A percentile compares a stretch with the other conserved stretches of the same genome.
These are phyloP conservation scores for Geotrichum candidum DNA, from an alignment of 1,139 yeast genomes.

Conservation along the genomic window DNA sequence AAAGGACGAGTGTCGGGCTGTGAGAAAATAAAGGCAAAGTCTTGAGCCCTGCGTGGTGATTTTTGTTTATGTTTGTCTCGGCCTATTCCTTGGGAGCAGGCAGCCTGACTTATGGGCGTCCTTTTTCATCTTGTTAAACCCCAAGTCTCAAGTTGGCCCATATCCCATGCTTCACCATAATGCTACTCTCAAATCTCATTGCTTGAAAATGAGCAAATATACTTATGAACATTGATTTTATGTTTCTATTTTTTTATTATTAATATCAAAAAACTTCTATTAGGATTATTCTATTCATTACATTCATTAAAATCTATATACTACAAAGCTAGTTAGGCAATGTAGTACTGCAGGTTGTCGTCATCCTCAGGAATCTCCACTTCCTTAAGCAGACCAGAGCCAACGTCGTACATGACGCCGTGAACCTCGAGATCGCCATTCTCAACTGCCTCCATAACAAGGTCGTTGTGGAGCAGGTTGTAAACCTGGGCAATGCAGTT, in stretches of 20 bases:
- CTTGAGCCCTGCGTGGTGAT: no score
- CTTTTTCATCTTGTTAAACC: no score
- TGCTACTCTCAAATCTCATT: no score
- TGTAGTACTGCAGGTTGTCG: background rate
- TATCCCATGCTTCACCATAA: no score
- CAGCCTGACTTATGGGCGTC: no score
- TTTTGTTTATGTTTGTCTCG: no score
- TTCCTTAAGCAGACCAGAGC: conserved; percentile 57
- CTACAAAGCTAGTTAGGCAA: background rate
- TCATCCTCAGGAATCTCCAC: conserved; percentile 26
- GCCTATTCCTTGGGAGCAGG: no score
- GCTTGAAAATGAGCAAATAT: no score
- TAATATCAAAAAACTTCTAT: background rate
- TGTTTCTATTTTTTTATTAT: background rate
- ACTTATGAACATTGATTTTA: no score
- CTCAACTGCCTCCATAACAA: conserved; percentile 65
- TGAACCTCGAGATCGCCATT: conserved; percentile 72
- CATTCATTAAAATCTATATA: background rate
- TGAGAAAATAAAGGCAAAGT: no score
- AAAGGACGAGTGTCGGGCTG: no score
- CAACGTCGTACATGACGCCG: conserved; percentile 85
- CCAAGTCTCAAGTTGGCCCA: no score
- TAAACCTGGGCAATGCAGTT: conserved; percentile 61
- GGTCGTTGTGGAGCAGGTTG: conserved; percentile 59
- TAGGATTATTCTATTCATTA: background rate